phyloP scores from a whole-genome alignment of 1,284 basidiomycete species.

The Xanthoconium separans region DNA sequence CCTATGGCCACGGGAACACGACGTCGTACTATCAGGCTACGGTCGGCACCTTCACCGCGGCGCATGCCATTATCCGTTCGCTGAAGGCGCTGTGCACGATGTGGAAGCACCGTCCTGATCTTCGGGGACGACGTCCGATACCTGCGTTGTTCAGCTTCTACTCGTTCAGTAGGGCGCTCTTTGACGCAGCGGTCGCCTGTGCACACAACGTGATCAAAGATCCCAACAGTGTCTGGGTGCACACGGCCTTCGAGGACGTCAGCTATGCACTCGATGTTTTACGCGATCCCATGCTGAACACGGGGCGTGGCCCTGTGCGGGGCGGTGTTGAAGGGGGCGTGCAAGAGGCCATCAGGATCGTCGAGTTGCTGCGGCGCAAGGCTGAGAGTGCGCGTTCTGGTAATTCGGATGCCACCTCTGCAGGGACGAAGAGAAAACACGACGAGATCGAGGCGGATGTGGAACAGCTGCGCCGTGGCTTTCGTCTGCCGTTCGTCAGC shows the following conservation, averaged over 20 bases:
- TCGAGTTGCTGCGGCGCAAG: conserved; percentile 50
- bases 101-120: conserved; percentile 35
- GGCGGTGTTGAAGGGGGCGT: conserved; percentile 36
- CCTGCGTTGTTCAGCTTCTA: conserved; percentile 57
- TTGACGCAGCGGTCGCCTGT: conserved; percentile 62
- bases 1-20: conserved; percentile 23
- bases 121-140: conserved; percentile 23
- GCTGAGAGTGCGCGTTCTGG: conserved; percentile 38
- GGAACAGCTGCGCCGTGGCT: conserved; percentile 34
- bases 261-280: conserved; percentile 51
- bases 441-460: conserved; percentile 43
- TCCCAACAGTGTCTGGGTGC: conserved; percentile 45
- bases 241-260: conserved; percentile 50
- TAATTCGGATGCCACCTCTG: conserved; percentile 12
- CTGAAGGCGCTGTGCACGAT: conserved; percentile 42
- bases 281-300: conserved; percentile 31
- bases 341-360: conserved; percentile 43
- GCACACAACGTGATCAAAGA: conserved; percentile 57
- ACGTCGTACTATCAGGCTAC: conserved; percentile 46
- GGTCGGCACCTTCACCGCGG: conserved; percentile 57
- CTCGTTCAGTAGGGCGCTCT: conserved; percentile 55
- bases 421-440: conserved; percentile 55
- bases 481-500: conserved; percentile 50
- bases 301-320: conserved; percentile 30
- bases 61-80: conserved; percentile 56